Percentiles rank a stretch among this genome's conserved stretches.
phyloP scores from a whole-genome alignment of 805 yeast species.

The Schwanniomyces occidentalis region DNA sequence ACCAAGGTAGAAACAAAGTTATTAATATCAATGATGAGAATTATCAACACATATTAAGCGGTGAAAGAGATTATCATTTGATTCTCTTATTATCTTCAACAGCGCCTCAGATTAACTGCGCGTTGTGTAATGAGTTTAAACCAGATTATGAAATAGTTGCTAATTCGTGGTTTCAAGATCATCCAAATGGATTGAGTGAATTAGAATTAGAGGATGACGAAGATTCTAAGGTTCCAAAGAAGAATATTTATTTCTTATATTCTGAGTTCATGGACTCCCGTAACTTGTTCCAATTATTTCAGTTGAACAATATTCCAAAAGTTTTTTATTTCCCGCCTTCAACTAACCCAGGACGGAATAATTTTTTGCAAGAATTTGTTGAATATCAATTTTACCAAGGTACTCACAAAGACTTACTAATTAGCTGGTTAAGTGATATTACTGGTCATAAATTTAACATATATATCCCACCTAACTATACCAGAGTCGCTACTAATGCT shows the following conservation, averaged over 20 bases:
- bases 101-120: slow-evolving; percentile 72
- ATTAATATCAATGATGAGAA: slow-evolving; percentile 56
- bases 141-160: slow-evolving; percentile 68
- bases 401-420: slow-evolving; percentile 39
- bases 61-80: slow-evolving; percentile 70
- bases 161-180: slow-evolving; percentile 53
- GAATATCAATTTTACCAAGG: slow-evolving; percentile 51
- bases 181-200: slow-evolving; percentile 44
- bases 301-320: slow-evolving; percentile 77
- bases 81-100: slow-evolving; percentile 72
- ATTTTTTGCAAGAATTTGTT: slow-evolving; percentile 23
- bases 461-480: slow-evolving; percentile 45
- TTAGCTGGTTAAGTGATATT: slow-evolving; percentile 32
- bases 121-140: slow-evolving; percentile 65
- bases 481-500: slow-evolving; percentile 35
- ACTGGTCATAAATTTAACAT: slow-evolving; percentile 38
- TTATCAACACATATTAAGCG: slow-evolving; percentile 54
- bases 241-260: slow-evolving; percentile 62
- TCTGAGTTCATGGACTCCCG: slow-evolving; percentile 69
- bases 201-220: slow-evolving; percentile 39
- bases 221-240: slow-evolving; percentile 13
- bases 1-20: slow-evolving; percentile 18
- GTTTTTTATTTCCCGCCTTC: slow-evolving; percentile 62
- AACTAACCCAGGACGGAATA: slow-evolving; percentile 27
- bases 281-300: slow-evolving; percentile 50